Conservation (phyloP, 352 stramenopile genomes). For the Globisporangium takayamanum region DNA sequence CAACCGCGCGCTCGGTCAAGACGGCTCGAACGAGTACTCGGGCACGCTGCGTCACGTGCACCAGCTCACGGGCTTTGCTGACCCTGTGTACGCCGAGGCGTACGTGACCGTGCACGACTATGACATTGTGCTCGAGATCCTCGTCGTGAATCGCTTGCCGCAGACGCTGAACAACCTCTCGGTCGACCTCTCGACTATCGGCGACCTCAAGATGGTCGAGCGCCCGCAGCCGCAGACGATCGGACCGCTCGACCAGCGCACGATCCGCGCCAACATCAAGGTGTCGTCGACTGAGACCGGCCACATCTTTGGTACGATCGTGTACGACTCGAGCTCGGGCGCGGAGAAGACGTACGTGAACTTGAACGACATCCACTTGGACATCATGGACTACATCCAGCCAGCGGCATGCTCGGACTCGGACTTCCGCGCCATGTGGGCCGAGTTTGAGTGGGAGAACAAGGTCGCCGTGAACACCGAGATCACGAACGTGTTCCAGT, state of each 20-base stretch:
- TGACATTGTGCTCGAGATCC: constrained; percentile 99
- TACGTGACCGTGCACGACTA: constrained; percentile 99
- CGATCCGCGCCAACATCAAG: constrained; percentile 98
- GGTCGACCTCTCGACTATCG: constrained; percentile 98
- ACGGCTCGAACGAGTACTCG: constrained; percentile 80
- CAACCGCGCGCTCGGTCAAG: constrained; percentile 89
- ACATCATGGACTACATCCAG: constrained; percentile 99
- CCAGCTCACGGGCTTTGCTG: constrained; percentile 98
- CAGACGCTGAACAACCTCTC: constrained; percentile 98
- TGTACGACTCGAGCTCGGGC: constrained; percentile 95
- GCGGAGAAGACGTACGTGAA: constrained; percentile 99
- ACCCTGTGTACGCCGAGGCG: constrained; percentile 99
- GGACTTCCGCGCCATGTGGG: constrained; percentile 99
- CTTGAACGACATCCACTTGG: constrained; percentile 99
- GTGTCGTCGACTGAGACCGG: constrained; percentile 99
- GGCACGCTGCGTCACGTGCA: constrained; percentile 96
- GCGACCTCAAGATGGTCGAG: constrained; percentile 99
- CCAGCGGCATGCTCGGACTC: constrained; percentile 91
- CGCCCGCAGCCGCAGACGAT: constrained; percentile 96
- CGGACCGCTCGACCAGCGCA: constrained; percentile 95
- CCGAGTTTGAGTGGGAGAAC: constrained; percentile 99
- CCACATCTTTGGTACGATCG: constrained; percentile 99
- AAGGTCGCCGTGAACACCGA: constrained; percentile 97
- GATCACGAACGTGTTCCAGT: constrained; percentile 96
- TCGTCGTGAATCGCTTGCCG: constrained; percentile 98